Evolutionary conservation across 2,329 filamentous ascomycete genomes (phyloP).

Genomic region (Parastagonospora avenae): DNA sequence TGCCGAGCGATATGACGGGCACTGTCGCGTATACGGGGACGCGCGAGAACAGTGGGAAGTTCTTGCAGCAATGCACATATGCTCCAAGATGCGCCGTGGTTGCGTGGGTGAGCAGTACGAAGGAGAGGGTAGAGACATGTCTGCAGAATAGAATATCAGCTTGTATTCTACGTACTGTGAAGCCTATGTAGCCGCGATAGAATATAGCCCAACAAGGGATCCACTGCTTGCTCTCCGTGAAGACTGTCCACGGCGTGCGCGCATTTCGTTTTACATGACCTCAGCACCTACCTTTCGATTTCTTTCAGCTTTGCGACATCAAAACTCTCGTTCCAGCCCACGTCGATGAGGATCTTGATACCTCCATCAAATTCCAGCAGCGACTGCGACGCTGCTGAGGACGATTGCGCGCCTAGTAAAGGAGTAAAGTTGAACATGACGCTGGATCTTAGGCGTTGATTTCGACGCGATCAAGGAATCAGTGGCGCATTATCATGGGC

Average conservation of each 20-base stretch:
- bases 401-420: constrained; percentile 86
- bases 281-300: constrained; percentile 75
- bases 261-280: neutral
- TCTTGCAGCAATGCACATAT: constrained; percentile 95
- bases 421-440: constrained; percentile 95
- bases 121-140: constrained; percentile 87
- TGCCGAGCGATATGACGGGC: constrained; percentile 90
- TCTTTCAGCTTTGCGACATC: constrained; percentile 80
- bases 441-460: constrained; percentile 2
- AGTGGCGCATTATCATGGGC: constrained; percentile 10
- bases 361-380: constrained; percentile 95
- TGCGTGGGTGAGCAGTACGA: constrained; percentile 93
- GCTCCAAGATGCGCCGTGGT: constrained; percentile 90
- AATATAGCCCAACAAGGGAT: neutral
- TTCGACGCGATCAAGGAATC: constrained; percentile 3
- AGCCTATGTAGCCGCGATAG: constrained; percentile 6
- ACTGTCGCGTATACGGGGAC: constrained; percentile 94
- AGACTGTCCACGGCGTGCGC: constrained; percentile 10
- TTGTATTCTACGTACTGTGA: constrained; percentile 17
- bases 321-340: constrained; percentile 95
- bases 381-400: constrained; percentile 89
- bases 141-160: constrained; percentile 52
- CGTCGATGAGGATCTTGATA: constrained; percentile 91
- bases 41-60: constrained; percentile 87
- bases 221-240: neutral